Evolutionary conservation across 805 yeast genomes (phyloP), one percentile per base, ranked within the genome.

Genomic region (Candida sanyiensis): DNA sequence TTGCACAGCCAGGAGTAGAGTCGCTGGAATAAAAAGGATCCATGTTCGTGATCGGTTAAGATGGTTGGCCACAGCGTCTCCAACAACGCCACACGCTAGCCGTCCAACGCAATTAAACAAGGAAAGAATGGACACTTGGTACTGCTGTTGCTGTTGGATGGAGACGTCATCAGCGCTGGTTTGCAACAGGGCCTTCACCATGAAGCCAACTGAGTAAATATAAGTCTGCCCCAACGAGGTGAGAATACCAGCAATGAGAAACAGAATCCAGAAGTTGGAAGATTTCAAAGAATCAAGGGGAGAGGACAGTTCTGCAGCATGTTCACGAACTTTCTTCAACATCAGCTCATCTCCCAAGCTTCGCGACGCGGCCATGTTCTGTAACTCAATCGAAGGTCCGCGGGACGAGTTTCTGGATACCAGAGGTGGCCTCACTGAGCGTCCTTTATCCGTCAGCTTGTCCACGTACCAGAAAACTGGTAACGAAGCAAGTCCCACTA

Each of bases 151-250:
- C 32, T 59, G 58, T 50, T 73, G 82, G 23, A 75, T 64, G 1
- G 45, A 40, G 2, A 20, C 16, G 3, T 50, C 44, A 1, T 51
- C 59, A 4, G 51, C 57, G 1, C 33, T 31, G 10, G 35, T 37
- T 8, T 44, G 45, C 15, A 59, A 50, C 27, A 77, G 58, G 0
- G 83, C 73, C 37, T 66, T 64, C 11, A 80, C 83, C 49, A 83
- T 73, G 50, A 77, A 80, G 0, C 94, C 94, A 27, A 83, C 75
- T 0, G 85, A 75, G 48, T 77, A 81, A 28, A 83, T 83, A 54
- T 79, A 84, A 72, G 80, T 73, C 50, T 83, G 90, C 20, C 88
- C 83, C 40, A 77, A 55, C 0, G 87, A 89, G 8, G 83, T 74
- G 13, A 75, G 52, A 16, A 80, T 46, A 1, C 86, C 75, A 22